phyloP scores from a whole-genome alignment of 768 basidiomycete genomes.

The Leccinum variicolor region DNA sequence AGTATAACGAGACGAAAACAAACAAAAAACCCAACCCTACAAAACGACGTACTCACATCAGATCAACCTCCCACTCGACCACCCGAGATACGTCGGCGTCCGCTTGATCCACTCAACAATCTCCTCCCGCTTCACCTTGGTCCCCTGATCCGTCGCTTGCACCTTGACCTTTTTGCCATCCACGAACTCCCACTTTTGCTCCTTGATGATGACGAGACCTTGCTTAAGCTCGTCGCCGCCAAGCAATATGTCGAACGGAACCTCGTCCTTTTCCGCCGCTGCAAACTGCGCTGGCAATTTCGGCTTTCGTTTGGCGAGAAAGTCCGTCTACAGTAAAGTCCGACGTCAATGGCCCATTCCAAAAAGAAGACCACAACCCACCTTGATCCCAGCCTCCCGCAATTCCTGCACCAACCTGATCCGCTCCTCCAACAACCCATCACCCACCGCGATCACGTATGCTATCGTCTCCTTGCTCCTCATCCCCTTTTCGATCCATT shows the following conservation, averaged over 20 bases:
- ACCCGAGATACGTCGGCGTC: slow-evolving; percentile 28
- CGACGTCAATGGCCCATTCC: neutral
- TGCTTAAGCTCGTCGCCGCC: slow-evolving; percentile 81
- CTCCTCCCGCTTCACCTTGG: slow-evolving; percentile 57
- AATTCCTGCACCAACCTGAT: slow-evolving; percentile 77
- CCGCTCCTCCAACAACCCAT: slow-evolving; percentile 83
- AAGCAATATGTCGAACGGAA: slow-evolving; percentile 91
- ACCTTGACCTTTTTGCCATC: slow-evolving; percentile 68
- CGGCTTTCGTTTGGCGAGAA: slow-evolving; percentile 89
- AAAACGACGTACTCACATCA: slow-evolving; percentile 4
- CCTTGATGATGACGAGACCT: slow-evolving; percentile 87
- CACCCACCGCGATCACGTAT: slow-evolving; percentile 89
- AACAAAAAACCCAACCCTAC: neutral
- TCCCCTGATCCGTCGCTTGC: slow-evolving; percentile 60
- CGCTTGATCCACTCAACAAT: slow-evolving; percentile 62
- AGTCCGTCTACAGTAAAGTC: slow-evolving; percentile 64
- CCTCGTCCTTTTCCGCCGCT: slow-evolving; percentile 85
- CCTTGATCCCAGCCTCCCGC: slow-evolving; percentile 86
- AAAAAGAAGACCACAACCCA: slow-evolving; percentile 21
- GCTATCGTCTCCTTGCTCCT: slow-evolving; percentile 91
- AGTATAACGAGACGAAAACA: neutral
- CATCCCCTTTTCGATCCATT: slow-evolving; percentile 75
- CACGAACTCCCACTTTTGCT: slow-evolving; percentile 78
- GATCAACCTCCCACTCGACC: slow-evolving; percentile 32
- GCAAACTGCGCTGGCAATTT: slow-evolving; percentile 86